These are phyloP conservation scores for Ceratobasidium sp. DNA, from an alignment of 1,284 basidiomycete genomes.

Conservation along the genomic window DNA sequence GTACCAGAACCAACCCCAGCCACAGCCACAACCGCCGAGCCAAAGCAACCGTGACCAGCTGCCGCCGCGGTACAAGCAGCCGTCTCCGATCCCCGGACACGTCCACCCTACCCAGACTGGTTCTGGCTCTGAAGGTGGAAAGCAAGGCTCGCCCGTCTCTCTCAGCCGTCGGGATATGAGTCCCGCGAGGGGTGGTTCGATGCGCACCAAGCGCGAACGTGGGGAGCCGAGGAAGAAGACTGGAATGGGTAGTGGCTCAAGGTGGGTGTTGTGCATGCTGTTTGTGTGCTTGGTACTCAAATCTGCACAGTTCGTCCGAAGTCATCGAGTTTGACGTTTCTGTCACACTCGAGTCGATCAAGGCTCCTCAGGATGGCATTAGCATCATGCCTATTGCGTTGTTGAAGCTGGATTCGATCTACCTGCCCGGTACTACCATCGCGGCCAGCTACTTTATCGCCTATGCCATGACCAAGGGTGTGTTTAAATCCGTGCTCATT, in stretches of 20 bases:
- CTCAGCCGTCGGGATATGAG: slow-evolving; percentile 67
- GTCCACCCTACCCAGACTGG: slow-evolving; percentile 31
- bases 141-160: slow-evolving; percentile 54
- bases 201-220: slow-evolving; percentile 50
- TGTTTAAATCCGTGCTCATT: slow-evolving; percentile 43
- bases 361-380: slow-evolving; percentile 67
- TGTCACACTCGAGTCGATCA: slow-evolving; percentile 40
- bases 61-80: slow-evolving; percentile 54
- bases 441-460: slow-evolving; percentile 89
- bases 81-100: slow-evolving; percentile 39
- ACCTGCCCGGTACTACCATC: slow-evolving; percentile 84
- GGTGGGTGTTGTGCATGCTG: slow-evolving; percentile 1
- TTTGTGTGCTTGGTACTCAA: background rate
- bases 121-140: slow-evolving; percentile 60
- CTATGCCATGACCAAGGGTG: slow-evolving; percentile 89
- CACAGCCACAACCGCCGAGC: slow-evolving; percentile 33
- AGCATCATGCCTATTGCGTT: slow-evolving; percentile 82
- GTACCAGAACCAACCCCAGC: slow-evolving; percentile 41
- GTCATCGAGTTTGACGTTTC: slow-evolving; percentile 53
- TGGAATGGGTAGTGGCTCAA: slow-evolving; percentile 9
- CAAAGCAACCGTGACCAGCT: slow-evolving; percentile 52
- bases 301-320: slow-evolving; percentile 59
- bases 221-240: slow-evolving; percentile 28
- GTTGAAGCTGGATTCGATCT: slow-evolving; percentile 83
- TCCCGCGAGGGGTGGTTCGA: slow-evolving; percentile 71